phyloP scores from a whole-genome alignment of 2,329 filamentous ascomycete species.

The Botrytis hyacinthi region DNA sequence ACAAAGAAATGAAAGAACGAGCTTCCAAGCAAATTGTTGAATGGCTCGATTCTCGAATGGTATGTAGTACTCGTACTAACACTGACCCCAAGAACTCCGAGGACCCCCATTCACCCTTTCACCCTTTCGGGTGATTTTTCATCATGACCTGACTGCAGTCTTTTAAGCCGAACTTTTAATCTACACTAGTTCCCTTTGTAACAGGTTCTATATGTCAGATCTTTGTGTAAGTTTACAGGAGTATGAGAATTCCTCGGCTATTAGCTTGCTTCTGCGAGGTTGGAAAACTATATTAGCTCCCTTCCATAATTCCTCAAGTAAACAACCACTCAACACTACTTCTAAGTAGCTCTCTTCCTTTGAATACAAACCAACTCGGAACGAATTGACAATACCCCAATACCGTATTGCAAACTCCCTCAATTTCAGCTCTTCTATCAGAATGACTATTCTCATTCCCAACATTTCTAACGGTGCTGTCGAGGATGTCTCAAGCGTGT shows the following conservation, averaged over 20 bases:
- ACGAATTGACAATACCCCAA: not conserved
- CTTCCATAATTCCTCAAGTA: not conserved
- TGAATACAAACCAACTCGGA: not conserved
- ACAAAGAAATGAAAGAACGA: conserved; percentile 14
- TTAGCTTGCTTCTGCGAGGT: not conserved
- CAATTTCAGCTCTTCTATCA: conserved; percentile 5
- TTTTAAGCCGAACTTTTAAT: not conserved
- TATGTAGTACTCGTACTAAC: not conserved
- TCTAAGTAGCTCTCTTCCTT: not conserved
- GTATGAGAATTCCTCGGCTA: not conserved
- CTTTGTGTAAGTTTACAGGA: conserved; percentile 5
- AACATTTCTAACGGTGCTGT: conserved; percentile 24
- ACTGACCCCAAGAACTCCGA: not conserved
- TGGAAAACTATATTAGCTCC: not conserved
- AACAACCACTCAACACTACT: not conserved
- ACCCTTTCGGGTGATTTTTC: conserved; percentile 1
- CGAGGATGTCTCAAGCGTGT: conserved; percentile 17
- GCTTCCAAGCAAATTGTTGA: conserved; percentile 2
- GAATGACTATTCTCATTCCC: conserved; percentile 28
- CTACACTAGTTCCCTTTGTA: not conserved
- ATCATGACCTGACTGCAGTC: conserved; percentile 1
- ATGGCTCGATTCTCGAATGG: not conserved
- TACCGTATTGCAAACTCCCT: not conserved
- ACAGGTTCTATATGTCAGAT: not conserved
- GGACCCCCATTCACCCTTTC: not conserved